Conservation (phyloP, 2,329 filamentous ascomycete genomes). For the Arthrinium puccinioides region DNA sequence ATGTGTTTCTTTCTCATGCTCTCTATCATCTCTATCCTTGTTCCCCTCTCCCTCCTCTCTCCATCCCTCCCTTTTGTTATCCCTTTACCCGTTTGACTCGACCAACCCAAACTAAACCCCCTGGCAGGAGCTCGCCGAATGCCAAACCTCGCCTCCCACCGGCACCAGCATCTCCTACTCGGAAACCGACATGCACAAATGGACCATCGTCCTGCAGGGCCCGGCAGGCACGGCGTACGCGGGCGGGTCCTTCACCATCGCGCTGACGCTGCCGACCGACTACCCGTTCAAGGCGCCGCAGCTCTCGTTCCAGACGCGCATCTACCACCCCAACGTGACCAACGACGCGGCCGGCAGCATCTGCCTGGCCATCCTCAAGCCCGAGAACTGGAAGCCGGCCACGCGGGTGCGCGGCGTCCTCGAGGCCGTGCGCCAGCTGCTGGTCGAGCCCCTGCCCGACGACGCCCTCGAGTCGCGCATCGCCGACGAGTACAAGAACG, state of each 20-base stretch:
- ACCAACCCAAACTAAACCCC: neutral
- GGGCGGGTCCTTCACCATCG: constrained; percentile 68
- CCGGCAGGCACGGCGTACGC: constrained; percentile 39
- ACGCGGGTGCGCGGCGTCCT: constrained; percentile 71
- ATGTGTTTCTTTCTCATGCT: neutral
- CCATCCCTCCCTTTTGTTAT: constrained; percentile 3
- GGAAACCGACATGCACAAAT: constrained; percentile 42
- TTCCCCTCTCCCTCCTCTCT: constrained; percentile 14
- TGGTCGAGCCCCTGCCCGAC: constrained; percentile 77
- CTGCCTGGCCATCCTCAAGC: constrained; percentile 76
- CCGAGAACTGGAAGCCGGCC: constrained; percentile 88
- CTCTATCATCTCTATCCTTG: constrained; percentile 6
- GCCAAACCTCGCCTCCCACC: constrained; percentile 36
- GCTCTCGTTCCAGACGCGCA: constrained; percentile 76
- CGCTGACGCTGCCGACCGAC: constrained; percentile 65
- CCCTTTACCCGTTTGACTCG: neutral
- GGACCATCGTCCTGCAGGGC: constrained; percentile 41
- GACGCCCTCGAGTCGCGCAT: constrained; percentile 84
- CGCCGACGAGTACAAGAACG: constrained; percentile 72
- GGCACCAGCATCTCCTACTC: constrained; percentile 38
- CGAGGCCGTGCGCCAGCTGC: constrained; percentile 65
- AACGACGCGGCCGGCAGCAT: constrained; percentile 81
- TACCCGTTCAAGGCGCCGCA: constrained; percentile 88
- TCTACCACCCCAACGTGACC: constrained; percentile 93
- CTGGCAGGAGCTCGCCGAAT: constrained; percentile 50